phyloP scores from a whole-genome alignment of 163 green algal species.

The Coccomyxa subellipsoidea region DNA sequence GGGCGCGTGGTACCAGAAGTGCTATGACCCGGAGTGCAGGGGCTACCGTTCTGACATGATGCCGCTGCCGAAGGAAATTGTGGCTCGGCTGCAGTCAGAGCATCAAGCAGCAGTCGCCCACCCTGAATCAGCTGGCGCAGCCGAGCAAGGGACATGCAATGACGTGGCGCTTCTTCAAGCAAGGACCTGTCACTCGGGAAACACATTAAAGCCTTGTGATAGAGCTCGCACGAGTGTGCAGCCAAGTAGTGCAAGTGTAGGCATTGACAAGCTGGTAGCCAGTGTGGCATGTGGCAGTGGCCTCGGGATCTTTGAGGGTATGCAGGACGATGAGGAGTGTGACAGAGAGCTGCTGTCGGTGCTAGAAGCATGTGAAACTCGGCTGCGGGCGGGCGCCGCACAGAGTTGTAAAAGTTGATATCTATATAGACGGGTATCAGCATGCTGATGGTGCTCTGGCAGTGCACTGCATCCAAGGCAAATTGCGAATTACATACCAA shows the following conservation, averaged over 20 bases:
- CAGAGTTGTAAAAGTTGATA: no score
- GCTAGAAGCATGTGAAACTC: not conserved
- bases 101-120: not conserved
- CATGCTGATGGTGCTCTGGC: no score
- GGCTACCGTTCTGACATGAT: constrained; percentile 40
- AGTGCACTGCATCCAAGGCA: no score
- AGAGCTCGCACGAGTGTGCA: not conserved
- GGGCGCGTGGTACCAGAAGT: constrained; percentile 62
- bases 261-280: not conserved
- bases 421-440: no score
- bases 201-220: no score
- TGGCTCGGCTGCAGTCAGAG: not conserved
- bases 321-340: not conserved
- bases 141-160: no score
- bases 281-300: not conserved
- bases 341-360: not conserved
- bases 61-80: not conserved
- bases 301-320: not conserved
- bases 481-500: no score
- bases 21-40: constrained; percentile 73
- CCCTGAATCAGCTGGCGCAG: not conserved
- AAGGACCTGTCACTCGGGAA: no score
- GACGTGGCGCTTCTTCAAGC: no score
- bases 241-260: no score
- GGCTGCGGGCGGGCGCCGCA: not conserved